phyloP scores from a whole-genome alignment of 495 filamentous ascomycete genomes.

The Copromyces sp. region DNA sequence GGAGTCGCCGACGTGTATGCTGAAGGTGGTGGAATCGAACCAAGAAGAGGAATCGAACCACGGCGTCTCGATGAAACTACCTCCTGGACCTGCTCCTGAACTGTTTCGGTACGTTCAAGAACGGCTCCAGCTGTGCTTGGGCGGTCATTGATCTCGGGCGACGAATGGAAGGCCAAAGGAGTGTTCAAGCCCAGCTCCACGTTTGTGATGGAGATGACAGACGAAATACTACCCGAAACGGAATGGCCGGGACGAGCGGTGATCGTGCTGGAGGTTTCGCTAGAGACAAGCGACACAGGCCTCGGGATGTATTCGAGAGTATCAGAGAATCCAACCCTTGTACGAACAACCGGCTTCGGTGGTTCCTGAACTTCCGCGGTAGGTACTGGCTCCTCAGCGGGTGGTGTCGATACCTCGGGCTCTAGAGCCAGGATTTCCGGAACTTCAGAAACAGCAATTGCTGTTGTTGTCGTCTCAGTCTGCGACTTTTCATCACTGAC shows the following conservation, averaged over 20 bases:
- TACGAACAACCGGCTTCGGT: conserved; percentile 30
- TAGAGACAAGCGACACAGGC: conserved; percentile 62
- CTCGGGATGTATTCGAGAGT: conserved; percentile 59
- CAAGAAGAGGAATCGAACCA: conserved; percentile 42
- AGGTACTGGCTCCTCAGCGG: background rate
- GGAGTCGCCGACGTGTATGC: conserved; percentile 23
- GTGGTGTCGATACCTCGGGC: background rate
- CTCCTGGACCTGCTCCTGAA: conserved; percentile 20
- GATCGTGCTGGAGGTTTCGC: conserved; percentile 59
- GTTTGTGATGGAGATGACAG: conserved; percentile 42
- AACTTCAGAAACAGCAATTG: background rate
- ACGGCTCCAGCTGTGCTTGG: conserved; percentile 45
- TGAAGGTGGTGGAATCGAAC: conserved; percentile 20
- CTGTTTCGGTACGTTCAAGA: conserved; percentile 34
- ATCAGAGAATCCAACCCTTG: conserved; percentile 50
- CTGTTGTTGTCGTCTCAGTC: conserved; percentile 1
- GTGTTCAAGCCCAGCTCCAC: conserved; percentile 28
- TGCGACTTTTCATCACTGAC: conserved; percentile 9
- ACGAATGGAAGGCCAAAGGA: conserved; percentile 15
- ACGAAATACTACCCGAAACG: conserved; percentile 53
- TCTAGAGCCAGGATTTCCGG: conserved; percentile 1
- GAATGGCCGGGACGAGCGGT: conserved; percentile 53
- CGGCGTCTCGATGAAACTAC: conserved; percentile 29
- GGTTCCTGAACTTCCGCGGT: conserved; percentile 20
- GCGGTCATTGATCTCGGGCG: conserved; percentile 26